A percentile compares a stretch with the other conserved stretches of the same genome.
These are phyloP conservation scores for Hibiscus mutabilis DNA, from an alignment of 345 rosid genomes.

Conservation along the genomic window DNA sequence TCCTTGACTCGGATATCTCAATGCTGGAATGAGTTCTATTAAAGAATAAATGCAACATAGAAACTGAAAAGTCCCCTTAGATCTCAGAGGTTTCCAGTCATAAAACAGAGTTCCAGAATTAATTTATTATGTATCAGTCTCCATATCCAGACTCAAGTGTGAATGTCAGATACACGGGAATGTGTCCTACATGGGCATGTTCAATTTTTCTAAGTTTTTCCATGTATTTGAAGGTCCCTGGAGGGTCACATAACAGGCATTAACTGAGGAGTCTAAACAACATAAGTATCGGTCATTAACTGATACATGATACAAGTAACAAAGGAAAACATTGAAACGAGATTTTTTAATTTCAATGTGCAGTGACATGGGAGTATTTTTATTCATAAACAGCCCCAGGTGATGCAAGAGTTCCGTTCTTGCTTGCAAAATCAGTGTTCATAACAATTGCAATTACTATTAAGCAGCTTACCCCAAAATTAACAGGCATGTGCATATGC, in stretches of 20 bases:
- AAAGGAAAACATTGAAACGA: background rate
- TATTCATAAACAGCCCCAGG: background rate
- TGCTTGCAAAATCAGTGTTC: background rate
- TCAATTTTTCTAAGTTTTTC: background rate
- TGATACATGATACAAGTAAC: background rate
- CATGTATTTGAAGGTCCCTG: background rate
- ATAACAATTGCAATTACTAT: background rate
- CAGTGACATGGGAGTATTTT: background rate
- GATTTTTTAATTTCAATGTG: background rate
- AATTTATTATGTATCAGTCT: background rate
- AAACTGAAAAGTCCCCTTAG: background rate
- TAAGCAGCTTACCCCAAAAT: slow-evolving; percentile 33
- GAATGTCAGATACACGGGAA: background rate
- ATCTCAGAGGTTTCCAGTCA: background rate
- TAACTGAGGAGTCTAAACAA: background rate
- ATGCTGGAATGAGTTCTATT: background rate
- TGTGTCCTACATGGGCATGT: background rate
- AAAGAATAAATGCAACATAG: background rate
- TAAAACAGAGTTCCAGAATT: background rate
- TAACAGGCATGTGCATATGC: no score
- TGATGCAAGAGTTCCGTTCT: background rate
- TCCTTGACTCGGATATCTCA: no score
- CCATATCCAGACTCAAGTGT: background rate
- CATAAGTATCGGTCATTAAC: background rate
- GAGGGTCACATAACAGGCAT: background rate